Evolutionary conservation across 2,329 filamentous ascomycete genomes (phyloP), one percentile per base, ranked within the genome.

Genomic region (Aspergillus texensis): DNA sequence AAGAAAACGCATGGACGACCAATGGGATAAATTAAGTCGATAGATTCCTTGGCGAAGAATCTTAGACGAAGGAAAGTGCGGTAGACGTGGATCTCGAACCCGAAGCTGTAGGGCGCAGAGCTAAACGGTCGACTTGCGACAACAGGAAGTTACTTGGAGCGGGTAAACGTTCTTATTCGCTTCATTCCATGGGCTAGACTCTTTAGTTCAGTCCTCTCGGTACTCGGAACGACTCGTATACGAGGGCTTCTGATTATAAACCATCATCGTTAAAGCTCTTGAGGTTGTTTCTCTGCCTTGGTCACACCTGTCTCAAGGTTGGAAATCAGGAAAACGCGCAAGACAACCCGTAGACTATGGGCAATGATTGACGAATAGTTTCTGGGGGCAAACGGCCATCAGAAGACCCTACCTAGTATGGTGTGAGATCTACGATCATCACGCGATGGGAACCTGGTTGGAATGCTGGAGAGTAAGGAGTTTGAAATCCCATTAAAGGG

Each of bases 341-440:
- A 54, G 50, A 36, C n/a, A 24, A 8, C 43, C 9, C 19, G 1
- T 48, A 8, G 45, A 48, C 14, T 8, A 55, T 55, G 32, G 52
- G 12, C 34, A 36, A 55, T 55, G 30, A 41, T 55, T 55, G 21
- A 26, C 32, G 12, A 55, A 55, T 55, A 55, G 52, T 55, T 36
- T 28, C 21, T 36, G 52, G 52, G 34, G 34, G 9, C 9, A n/a
- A 21, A 21, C 19, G 16, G 10, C 6, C 52, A 39, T 55, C 32
- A 19, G n/a, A 28, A 39, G 52, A n/a, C n/a, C 34, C n/a, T 41
- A 3, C 39, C n/a, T 16, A 41, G 39, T 9, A 24, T 55, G 52
- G 32, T 55, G 52, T 55, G 52, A 36, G 52, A 55, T 39, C 52
- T 21, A 26, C 52, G 32, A 55, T 26, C 32, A 54, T 54, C 52